Base-by-base conservation (phyloP, 73 alveolate genomes). In the Effrenium voratum region DNA sequence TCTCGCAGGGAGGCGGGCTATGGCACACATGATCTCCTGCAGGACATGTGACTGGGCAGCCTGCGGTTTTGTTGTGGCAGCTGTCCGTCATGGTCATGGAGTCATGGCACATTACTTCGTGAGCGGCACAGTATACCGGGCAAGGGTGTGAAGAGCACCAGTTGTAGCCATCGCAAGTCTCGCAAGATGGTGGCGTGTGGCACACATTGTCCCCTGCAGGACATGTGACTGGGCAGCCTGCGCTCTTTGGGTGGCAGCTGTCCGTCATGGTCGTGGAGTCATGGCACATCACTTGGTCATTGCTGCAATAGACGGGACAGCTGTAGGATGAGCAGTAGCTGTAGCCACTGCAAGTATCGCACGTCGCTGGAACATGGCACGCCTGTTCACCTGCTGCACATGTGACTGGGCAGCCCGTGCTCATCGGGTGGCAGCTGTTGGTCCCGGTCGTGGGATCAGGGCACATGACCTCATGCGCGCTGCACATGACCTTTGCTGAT, bases 181-280 rank as follows among this genome's bases (percentile, higher is more conserved):
- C 91, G 49, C 91, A 80, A 44, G 46, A 46, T 30, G 91, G 63
- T 13, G 91, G 91, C 46, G 68, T 80, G 91, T 80, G 91, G 32
- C 91, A 80, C 46, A 80, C 70, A 45, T 45, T 40, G 22, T 80
- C 91, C 5, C 91, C 91, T 22, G 91, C 70, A 8, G 46, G 49
- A n/a, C 91, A 80, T 46, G 91, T 80, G 44, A 80, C 91, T n/a
- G 91, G 91, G 91, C 91, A 80, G 34, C 91, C 91, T 43, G 68
- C 60, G 49, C 91, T 80, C 60, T 43, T 45, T 43, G 91, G 91
- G 49, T 80, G 91, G 91, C 91, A 80, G 45, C 91, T 80, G 43
- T 80, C 63, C n/a, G 91, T 80, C 44, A 38, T 47, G 46, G 63
- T 49, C 47, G 44, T 22, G 44, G 43, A 22, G 60, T 80, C 91